Base-by-base conservation (phyloP, 2,329 filamentous ascomycete genomes). In the Fusarium sp. region DNA sequence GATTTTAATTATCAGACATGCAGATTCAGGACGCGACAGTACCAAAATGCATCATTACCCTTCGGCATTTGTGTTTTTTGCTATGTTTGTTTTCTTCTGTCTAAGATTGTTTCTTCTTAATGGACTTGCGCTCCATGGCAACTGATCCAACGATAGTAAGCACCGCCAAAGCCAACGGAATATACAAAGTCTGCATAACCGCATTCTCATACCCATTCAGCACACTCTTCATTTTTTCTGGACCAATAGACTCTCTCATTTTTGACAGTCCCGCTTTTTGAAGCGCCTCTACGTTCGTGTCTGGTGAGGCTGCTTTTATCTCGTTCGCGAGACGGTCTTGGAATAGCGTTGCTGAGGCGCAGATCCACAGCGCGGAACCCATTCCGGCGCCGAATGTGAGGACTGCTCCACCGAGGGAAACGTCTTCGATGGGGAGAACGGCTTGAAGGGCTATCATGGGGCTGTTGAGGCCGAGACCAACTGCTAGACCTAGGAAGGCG, bases 281-380 rank as follows among this genome's bases (percentile, higher is more conserved):
- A 1, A 75, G 30, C 0, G n/a, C 22, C 1, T 65, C 63, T 5
- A 64, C 48, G 2, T 75, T 65, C 1, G 65, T 62, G 0, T 43
- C 73, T 0, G 73, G 73, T 0, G 73, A 57, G 15, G 65, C 46
- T 4, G 47, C 15, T 13, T 71, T 61, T 1, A 75, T 67, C 27
- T 75, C 73, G 3, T 67, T 46, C 0, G 53, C 25, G 1, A 75
- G 56, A 0, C 73, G 73, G 6, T 49, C 65, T 20, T 75, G 73
- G 44, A 75, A 75, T 4, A 75, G 30, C 4, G 71, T 75, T 6
- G 73, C 73, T 3, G 73, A 73, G 3, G 73, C 73, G 15, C 73
- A 75, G 9, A 75, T 73, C 73, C 73, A 75, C 24, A 75, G 8
- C 0, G 73, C 54, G 4, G 69, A 70, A 2, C 73, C 73, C 71